Evolutionary conservation across 495 filamentous ascomycete genomes (phyloP).

Genomic region (Pseudevernia furfuracea): DNA sequence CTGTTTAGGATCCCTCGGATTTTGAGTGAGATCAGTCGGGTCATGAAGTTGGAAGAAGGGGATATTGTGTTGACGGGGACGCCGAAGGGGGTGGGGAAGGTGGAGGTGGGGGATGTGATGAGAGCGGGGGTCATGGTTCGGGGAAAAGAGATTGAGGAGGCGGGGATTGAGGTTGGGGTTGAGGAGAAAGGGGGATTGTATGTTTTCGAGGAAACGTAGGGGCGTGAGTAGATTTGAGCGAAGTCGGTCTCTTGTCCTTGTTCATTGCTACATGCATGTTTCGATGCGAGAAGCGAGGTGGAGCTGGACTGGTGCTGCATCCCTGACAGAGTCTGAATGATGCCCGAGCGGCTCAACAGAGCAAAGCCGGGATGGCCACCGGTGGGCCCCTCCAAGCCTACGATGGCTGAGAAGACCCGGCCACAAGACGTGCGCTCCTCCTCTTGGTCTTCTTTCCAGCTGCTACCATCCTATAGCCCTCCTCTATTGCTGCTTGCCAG

Average conservation of each 20-base stretch:
- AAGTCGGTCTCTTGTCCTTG: neutral
- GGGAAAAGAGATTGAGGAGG: constrained; percentile 81
- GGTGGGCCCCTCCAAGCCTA: neutral
- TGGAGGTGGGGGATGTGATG: constrained; percentile 83
- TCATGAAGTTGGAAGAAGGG: constrained; percentile 89
- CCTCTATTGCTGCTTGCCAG: constrained; percentile 25
- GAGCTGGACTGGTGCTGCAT: neutral
- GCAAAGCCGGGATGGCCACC: neutral
- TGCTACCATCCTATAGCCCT: constrained; percentile 13
- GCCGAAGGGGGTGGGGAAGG: constrained; percentile 88
- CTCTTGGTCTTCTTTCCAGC: constrained; percentile 15
- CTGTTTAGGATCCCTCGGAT: constrained; percentile 81
- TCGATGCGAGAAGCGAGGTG: neutral
- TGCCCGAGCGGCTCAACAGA: neutral
- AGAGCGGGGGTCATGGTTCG: constrained; percentile 70
- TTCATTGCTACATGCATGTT: neutral
- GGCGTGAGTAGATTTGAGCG: neutral
- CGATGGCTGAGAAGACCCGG: neutral
- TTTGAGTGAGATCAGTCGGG: constrained; percentile 79
- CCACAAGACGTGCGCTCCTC: constrained; percentile 8
- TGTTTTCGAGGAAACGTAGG: constrained; percentile 37
- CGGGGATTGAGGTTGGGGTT: constrained; percentile 74
- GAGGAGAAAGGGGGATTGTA: constrained; percentile 52
- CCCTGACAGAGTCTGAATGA: neutral
- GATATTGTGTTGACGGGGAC: constrained; percentile 93